Conservation (phyloP, 345 rosid genomes). For the Anastatica hierochuntica region DNA sequence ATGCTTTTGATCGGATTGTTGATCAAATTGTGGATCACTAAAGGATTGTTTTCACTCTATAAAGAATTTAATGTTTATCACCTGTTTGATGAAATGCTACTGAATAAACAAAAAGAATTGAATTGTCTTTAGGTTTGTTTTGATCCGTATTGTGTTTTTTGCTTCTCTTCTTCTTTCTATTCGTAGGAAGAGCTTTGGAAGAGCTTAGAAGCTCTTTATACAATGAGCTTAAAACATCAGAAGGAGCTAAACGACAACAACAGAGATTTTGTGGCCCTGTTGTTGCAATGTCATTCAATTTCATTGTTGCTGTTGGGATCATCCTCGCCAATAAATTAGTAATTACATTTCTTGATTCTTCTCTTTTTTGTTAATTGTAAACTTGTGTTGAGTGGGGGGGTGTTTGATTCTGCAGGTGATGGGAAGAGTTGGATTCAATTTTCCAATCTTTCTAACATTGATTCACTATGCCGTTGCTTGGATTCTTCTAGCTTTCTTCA, state of each 20-base stretch:
- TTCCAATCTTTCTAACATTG: constrained; percentile 73
- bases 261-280: constrained; percentile 77
- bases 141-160: neutral
- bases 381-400: no score
- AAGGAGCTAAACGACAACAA: constrained; percentile 81
- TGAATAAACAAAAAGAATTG: constrained; percentile 1
- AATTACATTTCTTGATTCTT: neutral
- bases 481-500: constrained; percentile 73
- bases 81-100: constrained; percentile 11
- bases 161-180: neutral
- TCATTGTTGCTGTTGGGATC: constrained; percentile 73
- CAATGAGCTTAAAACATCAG: constrained; percentile 77
- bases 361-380: neutral
- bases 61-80: neutral
- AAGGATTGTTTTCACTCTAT: neutral
- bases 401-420: no score
- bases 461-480: constrained; percentile 75
- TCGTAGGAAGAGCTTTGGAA: constrained; percentile 71
- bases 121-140: constrained; percentile 1
- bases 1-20: neutral
- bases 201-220: constrained; percentile 69
- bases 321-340: constrained; percentile 82
- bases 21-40: neutral
- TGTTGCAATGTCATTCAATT: constrained; percentile 85
- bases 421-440: constrained; percentile 77